Base-by-base conservation (phyloP, 805 yeast species). In the Candida qinlingensis region DNA sequence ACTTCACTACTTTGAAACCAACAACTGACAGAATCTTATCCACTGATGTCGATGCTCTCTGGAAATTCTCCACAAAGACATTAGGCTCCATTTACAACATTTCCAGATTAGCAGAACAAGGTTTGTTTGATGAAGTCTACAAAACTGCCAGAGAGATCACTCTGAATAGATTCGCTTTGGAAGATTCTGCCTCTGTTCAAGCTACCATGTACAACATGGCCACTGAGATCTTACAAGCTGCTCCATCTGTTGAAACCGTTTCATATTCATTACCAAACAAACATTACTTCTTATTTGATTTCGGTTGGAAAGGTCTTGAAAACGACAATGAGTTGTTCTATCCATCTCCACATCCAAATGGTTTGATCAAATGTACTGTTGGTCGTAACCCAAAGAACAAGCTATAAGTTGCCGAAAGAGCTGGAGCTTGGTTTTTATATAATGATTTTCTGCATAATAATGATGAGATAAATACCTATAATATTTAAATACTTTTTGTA, bases 201-300 rank as follows among this genome's bases (percentile, higher is more conserved):
- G 96, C 96, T 41, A 91, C 97, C 50, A 92, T 91, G 96, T 91
- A 80, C 75, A 87, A 89, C 76, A 91, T 91, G 94, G 77, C 87
- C 37, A 75, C 80, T 54, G 81, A 79, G 54, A 87, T 91, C 54
- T 76, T 91, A 63, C 73, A 70, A 44, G 62, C 60, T 45, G 84
- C 79, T 48, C 74, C 81, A 3, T 72, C 72, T 51, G 74, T 91
- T 48, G 77, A 72, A 53, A 73, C 74, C 40, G 96, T 90, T 35
- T 68, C 83, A 46, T 90, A 87, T 67, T 71, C 77, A 39, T 78
- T 91, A 62, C 97, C 97, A 62, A 91, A 91, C 77, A 91, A 88
- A 71, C 97, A 91, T 68, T 91, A 85, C 73, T 80, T 91, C 65
- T 76, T 87, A 65, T 76, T 81, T 64, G 88, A 91, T 64, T 74